Base-by-base conservation (phyloP, 2,329 filamentous ascomycete species). In the Fusarium domesticum region DNA sequence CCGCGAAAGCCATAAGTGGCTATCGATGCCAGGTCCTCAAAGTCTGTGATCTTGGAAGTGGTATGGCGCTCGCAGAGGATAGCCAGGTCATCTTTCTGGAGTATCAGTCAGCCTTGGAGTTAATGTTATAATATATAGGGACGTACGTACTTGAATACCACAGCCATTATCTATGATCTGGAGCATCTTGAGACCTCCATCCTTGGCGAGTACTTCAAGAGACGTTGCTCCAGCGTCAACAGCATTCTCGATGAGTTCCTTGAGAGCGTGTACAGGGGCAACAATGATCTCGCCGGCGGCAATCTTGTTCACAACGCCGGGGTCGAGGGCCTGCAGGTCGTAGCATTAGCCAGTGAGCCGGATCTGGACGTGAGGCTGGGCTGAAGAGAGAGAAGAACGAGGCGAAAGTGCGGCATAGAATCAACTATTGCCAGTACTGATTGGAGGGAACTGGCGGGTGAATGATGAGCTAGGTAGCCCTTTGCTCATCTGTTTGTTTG, bases 221-320 rank as follows among this genome's bases (percentile, higher is more conserved):
- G 85, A 83, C 0, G 93, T 97, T 3, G 93, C 88, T 5, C 93
- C 92, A n/a, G 95, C 93, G 69, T 98, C 95, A 14, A 98, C 90
- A 4, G 93, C 86, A 60, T 98, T 98, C 66, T 98, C 93, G 11
- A 98, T 90, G 38, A 98, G 74, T 65, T 98, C 93, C 68, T 98
- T 98, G 45, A 98, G 70, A 3, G 95, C 93, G 67, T 98, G 89
- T 19, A 96, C 90, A 0, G 93, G 95, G 2, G 93, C 92, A 37
- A 98, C 90, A 48, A 98, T 98, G 59, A 98, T 98, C 67, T 98
- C 93, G 16, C 93, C 93, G 0, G 93, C 93, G 1, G 93, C 93
- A 56, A 98, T 98, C 67, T 97, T 98, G 74, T 97, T 98, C 54
- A 98, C 87, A 17, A 98, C 93, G 70, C 93, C 86, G 51, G 87